phyloP scores from a whole-genome alignment of 495 filamentous ascomycete species.

The Margaritispora aquatica region DNA sequence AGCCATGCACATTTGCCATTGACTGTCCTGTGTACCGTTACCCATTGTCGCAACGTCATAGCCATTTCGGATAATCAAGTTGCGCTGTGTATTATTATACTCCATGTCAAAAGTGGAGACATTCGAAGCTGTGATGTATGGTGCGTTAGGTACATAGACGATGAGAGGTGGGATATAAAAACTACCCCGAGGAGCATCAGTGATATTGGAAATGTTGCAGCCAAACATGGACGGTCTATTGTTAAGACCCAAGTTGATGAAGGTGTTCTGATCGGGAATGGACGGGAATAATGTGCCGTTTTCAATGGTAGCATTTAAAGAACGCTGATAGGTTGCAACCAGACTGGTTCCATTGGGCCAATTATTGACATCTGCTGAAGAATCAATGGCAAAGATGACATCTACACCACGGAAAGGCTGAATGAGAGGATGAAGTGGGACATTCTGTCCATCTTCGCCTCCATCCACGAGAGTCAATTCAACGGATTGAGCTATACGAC shows the following conservation, averaged over 20 bases:
- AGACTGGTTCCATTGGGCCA: conserved; percentile 89
- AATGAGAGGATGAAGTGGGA: conserved; percentile 80
- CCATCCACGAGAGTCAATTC: conserved; percentile 80
- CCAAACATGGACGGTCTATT: conserved; percentile 87
- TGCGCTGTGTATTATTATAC: conserved; percentile 57
- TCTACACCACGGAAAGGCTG: conserved; percentile 75
- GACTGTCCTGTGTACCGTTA: conserved; percentile 63
- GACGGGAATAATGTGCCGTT: conserved; percentile 83
- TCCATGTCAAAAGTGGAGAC: conserved; percentile 60
- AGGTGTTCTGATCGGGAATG: conserved; percentile 78
- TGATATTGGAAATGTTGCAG: conserved; percentile 67
- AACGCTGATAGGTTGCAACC: conserved; percentile 77
- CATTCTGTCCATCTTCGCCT: conserved; percentile 80
- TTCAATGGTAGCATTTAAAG: conserved; percentile 36
- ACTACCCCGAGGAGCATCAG: conserved; percentile 23
- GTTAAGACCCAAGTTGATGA: conserved; percentile 83
- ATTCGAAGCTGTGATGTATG: conserved; percentile 70
- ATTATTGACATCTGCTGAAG: conserved; percentile 68
- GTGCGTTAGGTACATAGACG: conserved; percentile 86
- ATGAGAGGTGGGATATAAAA: conserved; percentile 50
- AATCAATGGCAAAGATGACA: conserved; percentile 88
- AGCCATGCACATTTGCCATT: conserved; percentile 77
- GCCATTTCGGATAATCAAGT: conserved; percentile 78
- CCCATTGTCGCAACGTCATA: conserved; percentile 75
- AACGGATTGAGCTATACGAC: conserved; percentile 45